These are phyloP conservation scores for Solanum pinnatisectum DNA, from an alignment of 257 asterid genomes.

Conservation along the genomic window DNA sequence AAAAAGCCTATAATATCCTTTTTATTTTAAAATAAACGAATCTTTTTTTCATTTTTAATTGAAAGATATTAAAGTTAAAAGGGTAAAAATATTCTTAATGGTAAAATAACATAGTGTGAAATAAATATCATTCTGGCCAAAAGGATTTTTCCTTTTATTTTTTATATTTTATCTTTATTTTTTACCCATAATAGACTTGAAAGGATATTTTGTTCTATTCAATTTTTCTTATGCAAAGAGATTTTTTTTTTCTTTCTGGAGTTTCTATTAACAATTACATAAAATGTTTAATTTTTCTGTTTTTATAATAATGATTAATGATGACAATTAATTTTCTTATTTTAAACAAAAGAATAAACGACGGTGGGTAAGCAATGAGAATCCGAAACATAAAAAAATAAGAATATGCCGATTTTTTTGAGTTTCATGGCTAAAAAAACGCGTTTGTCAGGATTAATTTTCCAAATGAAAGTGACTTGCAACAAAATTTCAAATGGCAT, in stretches of 20 bases:
- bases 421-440: neutral
- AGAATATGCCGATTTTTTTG: neutral
- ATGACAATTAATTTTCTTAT: neutral
- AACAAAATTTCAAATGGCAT: neutral
- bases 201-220: neutral
- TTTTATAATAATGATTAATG: neutral
- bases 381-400: neutral
- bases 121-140: no score
- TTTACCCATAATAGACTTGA: neutral
- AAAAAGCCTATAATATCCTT: accelerated
- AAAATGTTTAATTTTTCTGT: neutral
- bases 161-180: no score
- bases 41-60: no score
- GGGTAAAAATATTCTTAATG: no score
- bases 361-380: neutral
- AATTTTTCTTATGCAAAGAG: no score
- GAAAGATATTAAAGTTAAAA: no score
- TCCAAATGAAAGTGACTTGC: neutral
- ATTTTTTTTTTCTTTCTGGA: neutral
- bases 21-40: no score
- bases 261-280: neutral
- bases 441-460: neutral
- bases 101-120: no score
- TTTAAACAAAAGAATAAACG: neutral
- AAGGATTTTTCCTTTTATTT: no score